Conservation (phyloP, 2,329 filamentous ascomycete genomes). For the Colletotrichum melonis region DNA sequence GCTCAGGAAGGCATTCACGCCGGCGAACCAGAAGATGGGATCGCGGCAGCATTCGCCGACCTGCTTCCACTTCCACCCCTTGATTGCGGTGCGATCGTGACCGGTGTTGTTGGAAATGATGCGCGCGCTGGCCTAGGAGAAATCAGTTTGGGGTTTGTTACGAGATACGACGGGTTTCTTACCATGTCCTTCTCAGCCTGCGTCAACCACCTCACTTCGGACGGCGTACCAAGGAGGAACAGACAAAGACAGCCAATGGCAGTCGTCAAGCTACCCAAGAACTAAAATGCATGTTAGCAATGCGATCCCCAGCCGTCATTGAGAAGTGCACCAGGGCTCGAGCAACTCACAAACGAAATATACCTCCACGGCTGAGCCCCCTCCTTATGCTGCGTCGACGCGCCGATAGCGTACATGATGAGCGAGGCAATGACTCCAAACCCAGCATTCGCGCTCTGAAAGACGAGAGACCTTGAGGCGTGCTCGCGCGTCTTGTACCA, state of each 20-base stretch:
- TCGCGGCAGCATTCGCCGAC: slow-evolving; percentile 48
- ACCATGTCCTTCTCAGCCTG: slow-evolving; percentile 49
- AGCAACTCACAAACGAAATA: slow-evolving; percentile 48
- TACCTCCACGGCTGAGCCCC: slow-evolving; percentile 50
- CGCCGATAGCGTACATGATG: slow-evolving; percentile 50
- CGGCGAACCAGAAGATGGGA: slow-evolving; percentile 51
- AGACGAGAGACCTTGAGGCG: slow-evolving; percentile 23
- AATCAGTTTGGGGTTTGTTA: not conserved
- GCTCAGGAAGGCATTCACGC: slow-evolving; percentile 49
- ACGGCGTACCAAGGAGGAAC: slow-evolving; percentile 49
- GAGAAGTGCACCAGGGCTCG: not conserved
- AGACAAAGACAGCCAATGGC: slow-evolving; percentile 46
- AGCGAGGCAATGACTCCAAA: slow-evolving; percentile 49
- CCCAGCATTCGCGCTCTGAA: slow-evolving; percentile 41
- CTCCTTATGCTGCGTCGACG: slow-evolving; percentile 41
- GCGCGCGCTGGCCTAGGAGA: slow-evolving; percentile 41
- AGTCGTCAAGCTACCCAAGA: slow-evolving; percentile 49
- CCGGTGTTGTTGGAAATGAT: slow-evolving; percentile 51
- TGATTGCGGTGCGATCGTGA: slow-evolving; percentile 49
- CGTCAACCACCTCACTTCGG: slow-evolving; percentile 50
- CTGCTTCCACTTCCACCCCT: slow-evolving; percentile 51
- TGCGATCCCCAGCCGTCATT: not conserved
- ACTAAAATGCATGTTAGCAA: slow-evolving; percentile 35
- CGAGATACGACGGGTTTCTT: not conserved
- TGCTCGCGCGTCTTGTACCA: slow-evolving; percentile 53